phyloP scores from a whole-genome alignment of 192 early-diverging fungal species.

The Endogone sp. region DNA sequence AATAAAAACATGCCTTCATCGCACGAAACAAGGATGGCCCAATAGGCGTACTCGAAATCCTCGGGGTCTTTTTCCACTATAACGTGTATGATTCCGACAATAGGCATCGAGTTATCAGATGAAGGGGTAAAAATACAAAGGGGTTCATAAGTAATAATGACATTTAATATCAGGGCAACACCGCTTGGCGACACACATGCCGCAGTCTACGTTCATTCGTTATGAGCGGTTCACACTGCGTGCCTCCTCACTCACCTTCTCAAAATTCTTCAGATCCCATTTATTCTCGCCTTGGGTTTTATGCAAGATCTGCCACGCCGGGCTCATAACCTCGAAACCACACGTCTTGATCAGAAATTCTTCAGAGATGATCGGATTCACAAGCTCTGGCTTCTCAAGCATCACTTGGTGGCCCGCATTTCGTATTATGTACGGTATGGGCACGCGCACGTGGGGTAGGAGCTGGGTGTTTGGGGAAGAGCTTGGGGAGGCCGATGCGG shows the following conservation, averaged over 20 bases:
- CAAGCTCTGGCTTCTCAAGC: constrained; percentile 43
- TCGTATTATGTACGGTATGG: constrained; percentile 37
- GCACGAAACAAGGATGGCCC: constrained; percentile 39
- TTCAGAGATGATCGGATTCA: constrained; percentile 44
- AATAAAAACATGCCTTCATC: constrained; percentile 38
- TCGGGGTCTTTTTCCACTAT: constrained; percentile 46
- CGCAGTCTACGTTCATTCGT: too few species aligned
- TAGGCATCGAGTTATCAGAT: neutral
- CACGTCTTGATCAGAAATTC: constrained; percentile 51
- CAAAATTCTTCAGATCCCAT: constrained; percentile 57
- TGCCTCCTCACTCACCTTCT: constrained; percentile 42
- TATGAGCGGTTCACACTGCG: neutral
- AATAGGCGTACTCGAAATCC: constrained; percentile 37
- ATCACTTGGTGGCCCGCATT: constrained; percentile 45
- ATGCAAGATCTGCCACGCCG: constrained; percentile 46
- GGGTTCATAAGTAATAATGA: too few species aligned
- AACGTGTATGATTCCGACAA: too few species aligned
- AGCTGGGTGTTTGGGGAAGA: too few species aligned
- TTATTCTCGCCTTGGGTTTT: constrained; percentile 51
- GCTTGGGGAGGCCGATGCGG: too few species aligned
- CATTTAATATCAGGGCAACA: too few species aligned
- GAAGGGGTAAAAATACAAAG: too few species aligned
- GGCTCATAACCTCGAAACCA: constrained; percentile 40
- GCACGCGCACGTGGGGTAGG: constrained; percentile 12
- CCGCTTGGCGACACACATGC: too few species aligned